phyloP scores from a whole-genome alignment of 352 stramenopile species.

The Pythium diclinum region DNA sequence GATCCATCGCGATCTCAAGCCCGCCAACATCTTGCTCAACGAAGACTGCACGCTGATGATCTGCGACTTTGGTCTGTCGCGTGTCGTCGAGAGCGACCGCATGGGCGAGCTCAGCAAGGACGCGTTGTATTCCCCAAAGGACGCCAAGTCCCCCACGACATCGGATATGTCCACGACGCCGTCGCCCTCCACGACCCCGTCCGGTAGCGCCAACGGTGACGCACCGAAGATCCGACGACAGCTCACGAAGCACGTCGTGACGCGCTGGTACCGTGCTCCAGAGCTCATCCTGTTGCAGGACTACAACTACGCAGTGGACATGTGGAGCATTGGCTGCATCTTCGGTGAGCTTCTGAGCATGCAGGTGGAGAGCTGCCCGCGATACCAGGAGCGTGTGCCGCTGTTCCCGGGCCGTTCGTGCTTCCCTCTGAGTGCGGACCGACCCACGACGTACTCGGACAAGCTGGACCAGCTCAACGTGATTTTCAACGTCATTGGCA shows the following conservation, averaged over 20 bases:
- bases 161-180: slow-evolving; percentile 61
- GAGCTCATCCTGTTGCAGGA: slow-evolving; percentile 96
- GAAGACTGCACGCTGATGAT: slow-evolving; percentile 88
- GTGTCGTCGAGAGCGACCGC: slow-evolving; percentile 72
- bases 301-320: slow-evolving; percentile 97
- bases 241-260: slow-evolving; percentile 98
- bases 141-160: slow-evolving; percentile 72
- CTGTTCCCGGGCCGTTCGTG: slow-evolving; percentile 85
- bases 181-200: slow-evolving; percentile 70
- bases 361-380: slow-evolving; percentile 83
- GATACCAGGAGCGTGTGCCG: slow-evolving; percentile 82
- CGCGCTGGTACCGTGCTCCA: slow-evolving; percentile 96
- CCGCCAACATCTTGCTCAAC: slow-evolving; percentile 87
- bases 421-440: slow-evolving; percentile 80
- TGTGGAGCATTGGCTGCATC: slow-evolving; percentile 98
- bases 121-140: slow-evolving; percentile 73
- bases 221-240: slow-evolving; percentile 84
- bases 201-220: slow-evolving; percentile 40
- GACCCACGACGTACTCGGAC: slow-evolving; percentile 82
- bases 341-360: slow-evolving; percentile 86
- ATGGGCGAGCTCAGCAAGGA: slow-evolving; percentile 74
- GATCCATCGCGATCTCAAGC: slow-evolving; percentile 89
- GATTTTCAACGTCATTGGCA: slow-evolving; percentile 96
- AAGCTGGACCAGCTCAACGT: slow-evolving; percentile 93
- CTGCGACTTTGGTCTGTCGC: slow-evolving; percentile 80